Conservation (phyloP, 768 basidiomycete genomes). For the Tulasnella sp. region DNA sequence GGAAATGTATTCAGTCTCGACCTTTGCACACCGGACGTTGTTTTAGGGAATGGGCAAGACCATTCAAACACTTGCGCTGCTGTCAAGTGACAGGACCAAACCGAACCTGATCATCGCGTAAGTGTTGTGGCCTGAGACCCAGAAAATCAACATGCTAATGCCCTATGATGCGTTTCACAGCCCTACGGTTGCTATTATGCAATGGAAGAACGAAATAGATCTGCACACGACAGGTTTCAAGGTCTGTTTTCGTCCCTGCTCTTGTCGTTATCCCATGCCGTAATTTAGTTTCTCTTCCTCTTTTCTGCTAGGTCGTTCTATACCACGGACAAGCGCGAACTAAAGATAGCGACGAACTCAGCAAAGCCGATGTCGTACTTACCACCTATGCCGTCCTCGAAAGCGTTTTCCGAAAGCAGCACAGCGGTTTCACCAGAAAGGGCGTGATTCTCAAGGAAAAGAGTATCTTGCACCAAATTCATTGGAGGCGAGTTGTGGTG, state of each 20-base stretch:
- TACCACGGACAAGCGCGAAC: conserved; percentile 85
- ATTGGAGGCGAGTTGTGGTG: conserved; percentile 80
- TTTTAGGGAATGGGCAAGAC: conserved; percentile 80
- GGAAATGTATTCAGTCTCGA: neutral
- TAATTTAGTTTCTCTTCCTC: neutral
- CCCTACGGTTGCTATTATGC: conserved; percentile 54
- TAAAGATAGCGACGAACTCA: conserved; percentile 60
- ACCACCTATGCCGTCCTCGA: conserved; percentile 43
- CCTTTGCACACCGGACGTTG: conserved; percentile 20
- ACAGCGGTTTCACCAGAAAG: conserved; percentile 86
- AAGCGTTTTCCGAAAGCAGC: conserved; percentile 66
- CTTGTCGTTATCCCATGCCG: neutral
- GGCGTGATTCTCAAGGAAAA: conserved; percentile 80
- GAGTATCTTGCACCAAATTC: conserved; percentile 75
- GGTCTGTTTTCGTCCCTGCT: conserved; percentile 30
- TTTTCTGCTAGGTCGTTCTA: conserved; percentile 54
- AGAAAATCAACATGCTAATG: neutral
- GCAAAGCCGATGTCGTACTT: conserved; percentile 79
- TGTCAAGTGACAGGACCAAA: conserved; percentile 70
- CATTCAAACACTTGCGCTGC: conserved; percentile 89
- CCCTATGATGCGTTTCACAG: conserved; percentile 36
- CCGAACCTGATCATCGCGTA: conserved; percentile 93
- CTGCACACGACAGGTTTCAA: conserved; percentile 79
- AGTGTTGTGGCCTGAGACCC: conserved; percentile 35
- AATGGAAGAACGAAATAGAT: conserved; percentile 94